A percentile compares a stretch with the other conserved stretches of the same genome.
Evolutionary conservation across 768 basidiomycete genomes (phyloP).

Genomic region (Serendipita sp.): DNA sequence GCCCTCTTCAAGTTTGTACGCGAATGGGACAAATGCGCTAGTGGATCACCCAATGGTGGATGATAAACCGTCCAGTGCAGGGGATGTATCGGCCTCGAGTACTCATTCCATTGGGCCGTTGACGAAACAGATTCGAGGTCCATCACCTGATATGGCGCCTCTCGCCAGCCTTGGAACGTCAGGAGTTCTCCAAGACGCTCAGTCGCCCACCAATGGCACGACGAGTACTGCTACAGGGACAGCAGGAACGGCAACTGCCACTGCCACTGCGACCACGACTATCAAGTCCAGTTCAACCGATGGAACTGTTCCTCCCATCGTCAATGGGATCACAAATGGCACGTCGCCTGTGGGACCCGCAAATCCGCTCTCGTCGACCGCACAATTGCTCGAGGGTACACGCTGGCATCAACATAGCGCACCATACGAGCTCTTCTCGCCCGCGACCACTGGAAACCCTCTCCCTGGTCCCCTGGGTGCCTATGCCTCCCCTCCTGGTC

Average conservation of each 20-base stretch:
- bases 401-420: background rate
- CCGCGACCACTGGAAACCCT: background rate
- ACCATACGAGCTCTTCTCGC: background rate
- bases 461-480: background rate
- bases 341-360: background rate
- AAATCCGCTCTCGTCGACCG: background rate
- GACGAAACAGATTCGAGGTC: background rate
- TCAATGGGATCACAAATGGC: background rate
- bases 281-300: too few relatives aligned
- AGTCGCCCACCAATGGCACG: background rate
- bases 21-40: too few relatives aligned
- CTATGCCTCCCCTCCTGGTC: background rate
- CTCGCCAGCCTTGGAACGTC: background rate
- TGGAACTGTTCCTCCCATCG: too few relatives aligned
- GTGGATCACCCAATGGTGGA: background rate
- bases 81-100: too few relatives aligned
- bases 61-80: too few relatives aligned
- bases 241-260: too few relatives aligned
- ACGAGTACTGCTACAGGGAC: too few relatives aligned
- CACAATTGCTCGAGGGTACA: background rate
- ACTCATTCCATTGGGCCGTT: too few relatives aligned
- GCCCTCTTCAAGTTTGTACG: too few relatives aligned
- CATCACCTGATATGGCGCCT: background rate
- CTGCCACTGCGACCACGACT: too few relatives aligned
- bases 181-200: background rate